A percentile compares a stretch with the other conserved stretches of the same genome.
Evolutionary conservation across 192 early-diverging fungal genomes (phyloP).

Genomic region (Mortierella claussenii): DNA sequence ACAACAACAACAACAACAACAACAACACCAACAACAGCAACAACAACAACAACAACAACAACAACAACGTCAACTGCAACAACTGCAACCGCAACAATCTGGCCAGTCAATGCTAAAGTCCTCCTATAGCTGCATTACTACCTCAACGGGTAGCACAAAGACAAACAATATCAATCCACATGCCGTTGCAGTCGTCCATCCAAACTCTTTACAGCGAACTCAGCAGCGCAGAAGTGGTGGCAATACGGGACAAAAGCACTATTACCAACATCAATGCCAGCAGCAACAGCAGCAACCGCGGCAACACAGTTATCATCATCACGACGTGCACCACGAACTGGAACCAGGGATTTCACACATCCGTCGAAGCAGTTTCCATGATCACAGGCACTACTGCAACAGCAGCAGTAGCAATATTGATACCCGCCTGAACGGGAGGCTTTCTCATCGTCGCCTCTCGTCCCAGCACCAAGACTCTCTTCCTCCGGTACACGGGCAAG

Average conservation of each 20-base stretch:
- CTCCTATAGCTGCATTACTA: background rate
- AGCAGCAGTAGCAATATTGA: no score
- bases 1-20: constrained; percentile 15
- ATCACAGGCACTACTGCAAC: no score
- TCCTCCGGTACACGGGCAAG: background rate
- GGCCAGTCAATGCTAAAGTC: background rate
- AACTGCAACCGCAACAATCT: background rate
- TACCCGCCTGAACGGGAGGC: background rate
- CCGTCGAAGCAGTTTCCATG: background rate
- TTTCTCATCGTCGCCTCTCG: background rate
- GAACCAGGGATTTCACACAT: background rate
- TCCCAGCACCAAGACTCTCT: background rate
- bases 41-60: background rate
- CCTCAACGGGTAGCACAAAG: no score
- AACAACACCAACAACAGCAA: constrained; percentile 1
- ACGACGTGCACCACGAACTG: background rate
- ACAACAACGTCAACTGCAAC: background rate
- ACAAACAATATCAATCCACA: no score
- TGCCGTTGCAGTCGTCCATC: background rate
- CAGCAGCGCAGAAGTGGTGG: no score
- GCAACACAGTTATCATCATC: background rate
- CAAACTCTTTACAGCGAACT: constrained; percentile 1
- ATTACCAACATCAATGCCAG: background rate
- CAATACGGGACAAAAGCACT: background rate
- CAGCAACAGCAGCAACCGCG: constrained; percentile 6